These are phyloP conservation scores for Cryphonectria nitschkei DNA, from an alignment of 2,329 filamentous ascomycete genomes.

Conservation along the genomic window DNA sequence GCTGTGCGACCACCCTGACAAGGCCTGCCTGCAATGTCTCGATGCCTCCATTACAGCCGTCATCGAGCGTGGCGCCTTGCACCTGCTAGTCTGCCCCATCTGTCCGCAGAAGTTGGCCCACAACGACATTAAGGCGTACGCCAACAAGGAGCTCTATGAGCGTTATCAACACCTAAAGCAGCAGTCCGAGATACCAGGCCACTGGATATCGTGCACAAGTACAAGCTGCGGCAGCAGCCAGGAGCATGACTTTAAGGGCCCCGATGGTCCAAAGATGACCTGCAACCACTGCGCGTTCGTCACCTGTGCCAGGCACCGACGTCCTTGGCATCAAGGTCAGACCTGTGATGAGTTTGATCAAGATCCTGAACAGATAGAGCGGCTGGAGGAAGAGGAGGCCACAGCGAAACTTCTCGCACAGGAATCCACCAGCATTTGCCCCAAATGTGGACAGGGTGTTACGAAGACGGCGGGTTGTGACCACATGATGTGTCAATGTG, in stretches of 20 bases:
- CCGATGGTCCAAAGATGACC: slow-evolving; percentile 22
- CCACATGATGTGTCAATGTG: slow-evolving; percentile 27
- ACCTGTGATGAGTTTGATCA: slow-evolving; percentile 25
- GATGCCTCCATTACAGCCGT: slow-evolving; percentile 21
- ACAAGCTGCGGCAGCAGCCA: slow-evolving; percentile 24
- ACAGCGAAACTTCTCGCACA: slow-evolving; percentile 23
- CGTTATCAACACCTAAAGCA: slow-evolving; percentile 24
- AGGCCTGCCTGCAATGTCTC: slow-evolving; percentile 26
- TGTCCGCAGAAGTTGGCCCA: slow-evolving; percentile 22
- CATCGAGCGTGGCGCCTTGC: slow-evolving; percentile 23
- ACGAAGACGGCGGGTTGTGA: slow-evolving; percentile 26
- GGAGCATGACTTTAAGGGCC: slow-evolving; percentile 13
- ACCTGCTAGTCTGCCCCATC: slow-evolving; percentile 26
- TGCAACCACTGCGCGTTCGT: slow-evolving; percentile 22
- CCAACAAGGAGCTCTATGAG: slow-evolving; percentile 13
- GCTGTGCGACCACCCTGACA: slow-evolving; percentile 26
- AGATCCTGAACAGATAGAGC: slow-evolving; percentile 26
- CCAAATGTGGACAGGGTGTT: slow-evolving; percentile 27
- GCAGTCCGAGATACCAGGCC: slow-evolving; percentile 26
- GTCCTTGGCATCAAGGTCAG: slow-evolving; percentile 25
- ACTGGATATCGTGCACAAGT: slow-evolving; percentile 28
- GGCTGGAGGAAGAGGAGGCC: slow-evolving; percentile 28
- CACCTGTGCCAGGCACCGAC: slow-evolving; percentile 26
- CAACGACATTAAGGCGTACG: slow-evolving; percentile 18
- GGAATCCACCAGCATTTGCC: slow-evolving; percentile 25